phyloP scores from a whole-genome alignment of 192 early-diverging fungal species.

The Linnemannia zychae region DNA sequence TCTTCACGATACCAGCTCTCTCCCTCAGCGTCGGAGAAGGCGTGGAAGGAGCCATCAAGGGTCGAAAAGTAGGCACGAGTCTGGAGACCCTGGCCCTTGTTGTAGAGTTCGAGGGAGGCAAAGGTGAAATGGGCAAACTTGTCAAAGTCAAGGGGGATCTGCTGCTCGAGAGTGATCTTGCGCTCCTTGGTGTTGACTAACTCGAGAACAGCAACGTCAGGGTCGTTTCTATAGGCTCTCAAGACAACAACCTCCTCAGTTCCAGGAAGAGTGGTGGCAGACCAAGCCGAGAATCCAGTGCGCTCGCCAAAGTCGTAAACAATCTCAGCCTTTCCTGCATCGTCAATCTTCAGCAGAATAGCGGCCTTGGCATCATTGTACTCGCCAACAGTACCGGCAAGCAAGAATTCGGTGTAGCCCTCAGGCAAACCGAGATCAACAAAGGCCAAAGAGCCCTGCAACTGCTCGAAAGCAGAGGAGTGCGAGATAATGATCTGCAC shows the following conservation, averaged over 20 bases:
- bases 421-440: constrained; percentile 32
- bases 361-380: constrained; percentile 45
- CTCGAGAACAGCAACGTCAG: constrained; percentile 31
- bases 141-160: constrained; percentile 32
- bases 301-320: constrained; percentile 42
- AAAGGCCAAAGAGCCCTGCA: constrained; percentile 32
- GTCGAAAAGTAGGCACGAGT: constrained; percentile 68
- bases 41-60: constrained; percentile 69
- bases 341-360: constrained; percentile 36
- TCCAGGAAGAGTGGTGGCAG: constrained; percentile 37
- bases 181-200: constrained; percentile 36
- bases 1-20: constrained; percentile 90
- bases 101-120: constrained; percentile 32
- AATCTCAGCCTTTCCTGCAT: constrained; percentile 15
- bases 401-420: constrained; percentile 28
- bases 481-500: constrained; percentile 15
- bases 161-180: constrained; percentile 30
- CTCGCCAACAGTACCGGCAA: constrained; percentile 45
- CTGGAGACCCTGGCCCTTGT: constrained; percentile 55
- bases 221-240: constrained; percentile 36
- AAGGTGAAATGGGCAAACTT: constrained; percentile 30
- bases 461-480: constrained; percentile 20
- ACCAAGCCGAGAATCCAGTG: constrained; percentile 41
- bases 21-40: constrained; percentile 60
- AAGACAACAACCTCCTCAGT: constrained; percentile 42